These are phyloP conservation scores for Hygrophorus russula DNA, from an alignment of 768 basidiomycete genomes.

Conservation along the genomic window DNA sequence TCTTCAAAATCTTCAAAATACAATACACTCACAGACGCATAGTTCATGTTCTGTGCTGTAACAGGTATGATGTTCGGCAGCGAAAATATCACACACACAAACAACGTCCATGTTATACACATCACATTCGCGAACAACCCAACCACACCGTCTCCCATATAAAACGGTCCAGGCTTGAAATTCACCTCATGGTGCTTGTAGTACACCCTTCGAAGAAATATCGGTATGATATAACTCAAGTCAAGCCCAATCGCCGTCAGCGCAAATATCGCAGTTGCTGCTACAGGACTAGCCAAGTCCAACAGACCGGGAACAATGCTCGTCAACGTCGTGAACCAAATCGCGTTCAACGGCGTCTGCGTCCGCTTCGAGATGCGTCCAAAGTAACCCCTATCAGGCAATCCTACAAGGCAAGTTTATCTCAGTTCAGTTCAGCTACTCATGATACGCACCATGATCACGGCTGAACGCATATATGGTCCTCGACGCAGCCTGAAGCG, in stretches of 20 bases:
- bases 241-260: slow-evolving; percentile 73
- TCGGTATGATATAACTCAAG: slow-evolving; percentile 74
- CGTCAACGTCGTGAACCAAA: slow-evolving; percentile 61
- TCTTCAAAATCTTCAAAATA: too few relatives aligned
- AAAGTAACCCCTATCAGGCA: too few relatives aligned
- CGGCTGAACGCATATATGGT: slow-evolving; percentile 80
- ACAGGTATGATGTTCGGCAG: slow-evolving; percentile 63
- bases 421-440: too few relatives aligned
- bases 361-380: slow-evolving; percentile 53
- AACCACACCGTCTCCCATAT: slow-evolving; percentile 60
- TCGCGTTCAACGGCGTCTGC: slow-evolving; percentile 65
- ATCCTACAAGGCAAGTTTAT: too few relatives aligned
- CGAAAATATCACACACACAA: slow-evolving; percentile 61
- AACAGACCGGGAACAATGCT: slow-evolving; percentile 63
- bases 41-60: slow-evolving; percentile 68
- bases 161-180: slow-evolving; percentile 83
- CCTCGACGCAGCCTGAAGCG: slow-evolving; percentile 74
- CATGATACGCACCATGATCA: slow-evolving; percentile 49
- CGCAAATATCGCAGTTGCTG: slow-evolving; percentile 74
- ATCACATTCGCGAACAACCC: slow-evolving; percentile 49
- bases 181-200: slow-evolving; percentile 68
- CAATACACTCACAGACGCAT: slow-evolving; percentile 46
- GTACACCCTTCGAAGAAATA: slow-evolving; percentile 60
- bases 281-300: slow-evolving; percentile 65
- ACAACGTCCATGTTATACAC: slow-evolving; percentile 63